These are phyloP conservation scores for Phytophthora constricta DNA, from an alignment of 352 stramenopile genomes.

Conservation along the genomic window DNA sequence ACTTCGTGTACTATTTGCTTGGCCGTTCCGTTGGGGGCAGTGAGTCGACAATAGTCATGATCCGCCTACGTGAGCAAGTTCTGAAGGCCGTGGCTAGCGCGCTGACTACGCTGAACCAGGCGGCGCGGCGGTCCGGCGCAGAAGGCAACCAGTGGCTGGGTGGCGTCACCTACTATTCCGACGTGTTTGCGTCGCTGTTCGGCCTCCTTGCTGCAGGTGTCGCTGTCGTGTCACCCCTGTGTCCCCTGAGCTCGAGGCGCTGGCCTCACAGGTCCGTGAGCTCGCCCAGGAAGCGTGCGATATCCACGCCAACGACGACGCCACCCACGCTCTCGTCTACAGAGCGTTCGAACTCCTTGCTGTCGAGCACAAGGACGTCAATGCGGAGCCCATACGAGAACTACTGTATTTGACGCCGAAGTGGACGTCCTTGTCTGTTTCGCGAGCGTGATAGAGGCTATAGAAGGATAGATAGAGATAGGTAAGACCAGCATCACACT, in stretches of 20 bases:
- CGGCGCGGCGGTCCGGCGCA: conserved; percentile 25
- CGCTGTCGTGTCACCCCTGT: conserved; percentile 34
- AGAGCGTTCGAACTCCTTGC: conserved; percentile 42
- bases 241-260: conserved; percentile 27
- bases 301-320: conserved; percentile 24
- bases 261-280: conserved; percentile 28
- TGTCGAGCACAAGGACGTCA: conserved; percentile 3
- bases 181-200: conserved; percentile 63
- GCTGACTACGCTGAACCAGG: conserved; percentile 40
- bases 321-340: conserved; percentile 49
- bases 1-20: conserved; percentile 53
- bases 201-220: conserved; percentile 52
- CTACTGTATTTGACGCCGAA: conserved; percentile 60
- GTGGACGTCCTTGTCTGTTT: conserved; percentile 38
- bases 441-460: not conserved
- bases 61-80: conserved; percentile 40
- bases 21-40: conserved; percentile 23
- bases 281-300: conserved; percentile 33
- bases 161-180: conserved; percentile 70
- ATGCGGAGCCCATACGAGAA: conserved; percentile 22
- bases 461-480: not conserved
- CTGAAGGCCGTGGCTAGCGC: conserved; percentile 30
- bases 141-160: conserved; percentile 55
- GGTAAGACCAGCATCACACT: not conserved
- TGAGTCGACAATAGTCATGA: conserved; percentile 9